Evolutionary conservation across 331 rosid genomes (phyloP), one percentile per base, ranked within the genome.

Genomic region (Quercus tomentella): DNA sequence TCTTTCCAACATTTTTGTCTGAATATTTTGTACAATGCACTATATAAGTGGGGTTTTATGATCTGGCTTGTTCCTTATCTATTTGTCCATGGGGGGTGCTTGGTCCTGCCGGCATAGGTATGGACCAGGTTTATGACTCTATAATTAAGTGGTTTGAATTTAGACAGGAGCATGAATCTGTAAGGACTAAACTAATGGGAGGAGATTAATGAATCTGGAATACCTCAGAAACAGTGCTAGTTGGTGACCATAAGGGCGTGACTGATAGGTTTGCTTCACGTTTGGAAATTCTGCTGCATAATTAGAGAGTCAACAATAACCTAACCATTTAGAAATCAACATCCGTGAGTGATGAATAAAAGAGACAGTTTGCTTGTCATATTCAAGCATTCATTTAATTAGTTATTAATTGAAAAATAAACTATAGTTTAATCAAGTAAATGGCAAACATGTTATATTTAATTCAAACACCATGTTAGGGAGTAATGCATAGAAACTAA

Each of bases 391-490:
- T 84, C 73, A 67, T 41, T 41, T 74, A 72, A 60, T 69, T 51
- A 21, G 37, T 80, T 16, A 49, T 28, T 21, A 25, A 77, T 79
- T 72, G 72, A 77, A 66, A 73, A 60, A 58, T 45, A 6, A 41
- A 30, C 30, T 14, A 70, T 51, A 84, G 5, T n/a, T 80, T 69
- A 57, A 21, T 33, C 20, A 78, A 35, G 60, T 74, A 51, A 49
- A 70, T 49, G 56, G 74, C 21, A 72, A 77, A 65, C 33, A 68
- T 62, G 67, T 28, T 58, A 68, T 31, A 68, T 80, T 82, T 82
- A 75, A 80, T 79, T 72, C 10, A 49, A 81, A 85, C 82, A 78
- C 84, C 91, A 78, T 90, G 92, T 90, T 80, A 88, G 93, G 90
- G 84, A 83, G 87, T 91, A 88, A 28, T 21, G 71, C 86, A 81